Conservation (phyloP, 495 filamentous ascomycete genomes). For the Neurospora sp. region DNA sequence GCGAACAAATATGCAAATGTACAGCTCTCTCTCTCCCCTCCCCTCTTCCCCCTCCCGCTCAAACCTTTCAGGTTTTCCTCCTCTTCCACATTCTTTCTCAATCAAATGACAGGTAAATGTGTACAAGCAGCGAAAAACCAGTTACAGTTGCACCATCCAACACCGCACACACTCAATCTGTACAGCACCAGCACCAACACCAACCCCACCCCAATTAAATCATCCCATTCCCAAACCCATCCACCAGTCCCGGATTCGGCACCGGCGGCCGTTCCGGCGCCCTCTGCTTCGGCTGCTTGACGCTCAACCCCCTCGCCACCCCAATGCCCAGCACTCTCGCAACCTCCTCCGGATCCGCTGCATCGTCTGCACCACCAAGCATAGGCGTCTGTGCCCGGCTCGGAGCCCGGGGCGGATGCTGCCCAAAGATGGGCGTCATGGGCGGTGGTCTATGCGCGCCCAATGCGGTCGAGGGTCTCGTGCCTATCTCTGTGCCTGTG, state of each 20-base stretch:
- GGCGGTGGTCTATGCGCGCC: not conserved
- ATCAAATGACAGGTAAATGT: not conserved
- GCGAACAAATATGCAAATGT: not conserved
- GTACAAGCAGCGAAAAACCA: not conserved
- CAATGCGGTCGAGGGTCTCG: not conserved
- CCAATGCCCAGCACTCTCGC: conserved; percentile 16
- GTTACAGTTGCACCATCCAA: not conserved
- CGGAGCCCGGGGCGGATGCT: not conserved
- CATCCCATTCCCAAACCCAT: conserved; percentile 20
- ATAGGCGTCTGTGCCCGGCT: conserved; percentile 8
- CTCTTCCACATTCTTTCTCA: not conserved
- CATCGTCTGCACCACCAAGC: conserved; percentile 3
- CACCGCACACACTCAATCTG: not conserved
- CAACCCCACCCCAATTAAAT: conserved; percentile 4
- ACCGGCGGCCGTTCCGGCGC: not conserved
- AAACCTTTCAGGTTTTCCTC: not conserved
- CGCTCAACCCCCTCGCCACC: conserved; percentile 22
- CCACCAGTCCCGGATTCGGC: conserved; percentile 4
- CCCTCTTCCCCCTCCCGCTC: not conserved
- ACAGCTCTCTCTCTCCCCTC: not conserved
- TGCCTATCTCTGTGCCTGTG: not conserved
- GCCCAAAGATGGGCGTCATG: not conserved
- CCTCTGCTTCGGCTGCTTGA: conserved; percentile 8
- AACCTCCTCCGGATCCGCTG: not conserved
- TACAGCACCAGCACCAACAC: not conserved